phyloP scores from a whole-genome alignment of 2,329 filamentous ascomycete genomes.

The Aspergillus oerlinghausenensis region DNA sequence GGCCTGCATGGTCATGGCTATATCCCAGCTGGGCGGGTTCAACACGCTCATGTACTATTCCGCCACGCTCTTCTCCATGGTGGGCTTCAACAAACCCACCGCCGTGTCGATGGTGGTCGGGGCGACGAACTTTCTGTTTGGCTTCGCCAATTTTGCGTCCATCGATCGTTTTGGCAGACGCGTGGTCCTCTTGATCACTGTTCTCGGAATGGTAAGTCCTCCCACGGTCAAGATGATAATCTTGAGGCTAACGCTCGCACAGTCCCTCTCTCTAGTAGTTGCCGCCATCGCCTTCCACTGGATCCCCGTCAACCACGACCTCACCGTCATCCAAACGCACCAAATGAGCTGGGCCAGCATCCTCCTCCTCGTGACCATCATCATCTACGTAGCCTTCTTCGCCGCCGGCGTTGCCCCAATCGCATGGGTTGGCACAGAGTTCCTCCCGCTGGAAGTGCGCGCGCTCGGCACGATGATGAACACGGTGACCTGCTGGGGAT shows the following conservation, averaged over 20 bases:
- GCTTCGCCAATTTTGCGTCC: slow-evolving; percentile 40
- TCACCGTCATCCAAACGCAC: slow-evolving; percentile 7
- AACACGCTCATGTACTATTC: slow-evolving; percentile 45
- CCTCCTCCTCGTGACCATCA: slow-evolving; percentile 42
- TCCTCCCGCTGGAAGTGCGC: slow-evolving; percentile 47
- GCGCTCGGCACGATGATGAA: slow-evolving; percentile 46
- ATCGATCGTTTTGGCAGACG: slow-evolving; percentile 33
- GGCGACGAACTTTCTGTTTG: slow-evolving; percentile 42
- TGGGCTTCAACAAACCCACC: slow-evolving; percentile 48
- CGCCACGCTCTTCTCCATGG: slow-evolving; percentile 42
- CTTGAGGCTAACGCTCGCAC: too few species aligned
- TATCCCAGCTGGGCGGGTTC: slow-evolving; percentile 30
- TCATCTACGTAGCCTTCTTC: slow-evolving; percentile 27
- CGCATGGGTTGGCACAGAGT: slow-evolving; percentile 4
- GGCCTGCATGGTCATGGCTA: slow-evolving; percentile 46
- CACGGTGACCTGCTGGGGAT: slow-evolving; percentile 32
- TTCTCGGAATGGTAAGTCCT: slow-evolving; percentile 34
- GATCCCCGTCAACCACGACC: slow-evolving; percentile 43
- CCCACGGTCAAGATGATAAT: too few species aligned
- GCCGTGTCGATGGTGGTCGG: slow-evolving; percentile 44
- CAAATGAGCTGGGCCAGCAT: slow-evolving; percentile 31
- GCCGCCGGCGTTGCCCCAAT: too few species aligned
- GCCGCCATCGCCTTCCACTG: slow-evolving; percentile 45
- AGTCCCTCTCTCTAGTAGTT: slow-evolving; percentile 32
- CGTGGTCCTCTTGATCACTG: neutral